These are phyloP conservation scores for Epicoccum sorghinum DNA, from an alignment of 2,329 filamentous ascomycete genomes.

Conservation along the genomic window DNA sequence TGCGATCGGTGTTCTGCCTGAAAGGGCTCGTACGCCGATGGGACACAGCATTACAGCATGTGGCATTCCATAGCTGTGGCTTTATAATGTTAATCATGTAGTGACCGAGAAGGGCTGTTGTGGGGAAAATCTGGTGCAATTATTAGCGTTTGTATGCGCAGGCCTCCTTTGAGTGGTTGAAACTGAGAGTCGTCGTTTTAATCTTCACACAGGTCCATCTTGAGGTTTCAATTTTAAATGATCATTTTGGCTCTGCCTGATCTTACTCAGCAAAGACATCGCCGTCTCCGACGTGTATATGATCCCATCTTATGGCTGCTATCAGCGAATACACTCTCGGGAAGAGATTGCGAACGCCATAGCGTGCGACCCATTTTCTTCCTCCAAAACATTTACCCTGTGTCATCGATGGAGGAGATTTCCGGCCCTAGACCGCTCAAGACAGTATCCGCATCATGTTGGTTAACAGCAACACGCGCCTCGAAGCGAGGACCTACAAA, in stretches of 20 bases:
- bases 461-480: not conserved
- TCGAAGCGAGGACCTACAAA: not conserved
- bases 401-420: not conserved
- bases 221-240: too few relatives aligned
- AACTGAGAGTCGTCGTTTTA: too few relatives aligned
- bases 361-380: not conserved
- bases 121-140: too few relatives aligned
- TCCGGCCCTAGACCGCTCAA: not conserved
- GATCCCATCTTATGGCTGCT: not conserved
- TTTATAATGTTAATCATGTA: too few relatives aligned
- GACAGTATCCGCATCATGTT: not conserved
- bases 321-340: slow-evolving; percentile 1
- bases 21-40: not conserved
- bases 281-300: not conserved
- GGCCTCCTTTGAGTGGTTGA: too few relatives aligned
- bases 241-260: too few relatives aligned
- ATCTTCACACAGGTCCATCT: too few relatives aligned
- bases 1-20: not conserved
- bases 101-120: too few relatives aligned
- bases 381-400: not conserved
- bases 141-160: too few relatives aligned
- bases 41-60: too few relatives aligned
- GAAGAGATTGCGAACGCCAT: not conserved
- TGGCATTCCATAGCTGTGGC: too few relatives aligned
- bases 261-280: not conserved